Conservation (phyloP, 106 monocot species). For the Vanilla planifolia region DNA sequence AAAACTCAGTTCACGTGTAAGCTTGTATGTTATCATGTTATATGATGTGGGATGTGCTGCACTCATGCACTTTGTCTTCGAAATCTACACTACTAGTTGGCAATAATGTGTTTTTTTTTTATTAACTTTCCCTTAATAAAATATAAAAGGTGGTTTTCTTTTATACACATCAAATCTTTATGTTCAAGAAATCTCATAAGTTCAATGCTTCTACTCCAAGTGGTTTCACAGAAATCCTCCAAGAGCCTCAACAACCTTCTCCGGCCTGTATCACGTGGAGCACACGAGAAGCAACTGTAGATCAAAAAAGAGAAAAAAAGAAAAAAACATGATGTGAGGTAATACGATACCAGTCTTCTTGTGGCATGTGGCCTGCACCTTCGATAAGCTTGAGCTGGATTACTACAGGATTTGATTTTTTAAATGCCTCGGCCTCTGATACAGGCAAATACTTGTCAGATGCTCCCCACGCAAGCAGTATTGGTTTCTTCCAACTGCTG, state of each 20-base stretch:
- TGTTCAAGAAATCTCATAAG: too few relatives aligned
- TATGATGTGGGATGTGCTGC: too few relatives aligned
- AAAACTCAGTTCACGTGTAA: too few relatives aligned
- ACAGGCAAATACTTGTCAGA: constrained; percentile 55
- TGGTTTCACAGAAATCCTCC: constrained; percentile 48
- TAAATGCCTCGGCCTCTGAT: constrained; percentile 58
- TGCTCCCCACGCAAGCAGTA: constrained; percentile 55
- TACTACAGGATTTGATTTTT: constrained; percentile 52
- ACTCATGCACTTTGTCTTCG: too few relatives aligned
- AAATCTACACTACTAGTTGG: too few relatives aligned
- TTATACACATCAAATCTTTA: too few relatives aligned
- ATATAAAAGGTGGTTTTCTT: too few relatives aligned
- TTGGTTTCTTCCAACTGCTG: constrained; percentile 58
- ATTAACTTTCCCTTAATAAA: too few relatives aligned
- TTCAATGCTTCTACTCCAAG: too few relatives aligned
- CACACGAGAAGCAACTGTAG: too few relatives aligned
- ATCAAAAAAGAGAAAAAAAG: constrained; percentile 3
- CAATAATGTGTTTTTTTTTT: too few relatives aligned
- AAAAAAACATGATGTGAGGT: not conserved
- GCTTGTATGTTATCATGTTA: too few relatives aligned
- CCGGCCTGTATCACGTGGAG: constrained; percentile 72
- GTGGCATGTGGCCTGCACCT: constrained; percentile 99
- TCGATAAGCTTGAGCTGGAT: constrained; percentile 64
- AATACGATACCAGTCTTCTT: constrained; percentile 80
- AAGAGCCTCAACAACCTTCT: constrained; percentile 88